A percentile compares a stretch with the other conserved stretches of the same genome.
These are phyloP conservation scores for Cochlearia excelsa DNA, from an alignment of 345 rosid species.

Conservation along the genomic window DNA sequence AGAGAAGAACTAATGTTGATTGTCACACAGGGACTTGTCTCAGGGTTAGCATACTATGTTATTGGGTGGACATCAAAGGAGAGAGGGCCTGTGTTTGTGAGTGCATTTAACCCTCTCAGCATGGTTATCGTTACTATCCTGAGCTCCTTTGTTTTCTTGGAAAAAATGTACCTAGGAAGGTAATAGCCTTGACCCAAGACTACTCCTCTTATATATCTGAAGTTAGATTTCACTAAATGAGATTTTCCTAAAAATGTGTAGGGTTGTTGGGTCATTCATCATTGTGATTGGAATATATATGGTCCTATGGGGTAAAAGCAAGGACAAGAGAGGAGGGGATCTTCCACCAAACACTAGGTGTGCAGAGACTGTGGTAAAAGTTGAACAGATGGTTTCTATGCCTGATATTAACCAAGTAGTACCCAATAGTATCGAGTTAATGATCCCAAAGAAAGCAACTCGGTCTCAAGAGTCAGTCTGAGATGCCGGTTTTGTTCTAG, in stretches of 20 bases:
- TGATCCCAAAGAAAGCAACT: slow-evolving; percentile 17
- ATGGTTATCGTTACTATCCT: slow-evolving; percentile 57
- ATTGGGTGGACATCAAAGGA: slow-evolving; percentile 48
- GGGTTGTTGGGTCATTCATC: slow-evolving; percentile 40
- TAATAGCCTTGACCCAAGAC: slow-evolving; percentile 21
- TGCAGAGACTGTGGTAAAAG: slow-evolving; percentile 29
- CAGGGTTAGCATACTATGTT: slow-evolving; percentile 52
- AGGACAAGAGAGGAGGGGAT: slow-evolving; percentile 21
- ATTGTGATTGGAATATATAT: slow-evolving; percentile 42
- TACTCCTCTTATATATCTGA: slow-evolving; percentile 1
- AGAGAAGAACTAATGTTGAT: slow-evolving; percentile 17
- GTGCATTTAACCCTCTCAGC: slow-evolving; percentile 61
- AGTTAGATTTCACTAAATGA: slow-evolving; percentile 14
- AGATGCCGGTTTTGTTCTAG: slow-evolving; percentile 22
- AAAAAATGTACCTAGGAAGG: slow-evolving; percentile 58
- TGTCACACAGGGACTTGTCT: slow-evolving; percentile 54
- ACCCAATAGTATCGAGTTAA: not conserved
- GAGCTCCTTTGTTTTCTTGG: slow-evolving; percentile 49
- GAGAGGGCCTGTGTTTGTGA: slow-evolving; percentile 71
- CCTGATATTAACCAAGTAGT: slow-evolving; percentile 21
- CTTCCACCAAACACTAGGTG: slow-evolving; percentile 21
- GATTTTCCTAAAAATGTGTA: slow-evolving; percentile 21
- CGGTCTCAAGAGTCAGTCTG: slow-evolving; percentile 24
- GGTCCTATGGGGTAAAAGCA: slow-evolving; percentile 50
- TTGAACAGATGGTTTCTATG: slow-evolving; percentile 14